Evolutionary conservation across 2,329 filamentous ascomycete genomes (phyloP).

Genomic region (Botryotinia convoluta): DNA sequence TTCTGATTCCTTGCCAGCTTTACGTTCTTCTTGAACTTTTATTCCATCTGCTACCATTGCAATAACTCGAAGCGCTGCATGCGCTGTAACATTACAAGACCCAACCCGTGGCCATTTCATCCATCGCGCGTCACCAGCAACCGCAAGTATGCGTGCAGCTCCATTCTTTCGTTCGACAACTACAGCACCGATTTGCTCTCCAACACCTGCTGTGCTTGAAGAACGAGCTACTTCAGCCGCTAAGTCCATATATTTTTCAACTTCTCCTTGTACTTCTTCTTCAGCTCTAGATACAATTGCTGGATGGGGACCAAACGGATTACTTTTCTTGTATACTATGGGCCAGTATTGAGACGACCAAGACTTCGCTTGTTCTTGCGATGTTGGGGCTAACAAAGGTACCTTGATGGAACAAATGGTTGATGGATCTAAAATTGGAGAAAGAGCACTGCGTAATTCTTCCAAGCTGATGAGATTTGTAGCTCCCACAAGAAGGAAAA

Average conservation of each 20-base stretch:
- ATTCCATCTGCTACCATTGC: conserved; percentile 72
- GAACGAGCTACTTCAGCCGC: conserved; percentile 63
- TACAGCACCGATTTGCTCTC: conserved; percentile 71
- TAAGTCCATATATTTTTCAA: conserved; percentile 64
- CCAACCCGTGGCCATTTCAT: conserved; percentile 49
- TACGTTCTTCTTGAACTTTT: conserved; percentile 36
- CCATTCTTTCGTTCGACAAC: conserved; percentile 57
- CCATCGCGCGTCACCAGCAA: conserved; percentile 76
- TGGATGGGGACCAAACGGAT: conserved; percentile 81
- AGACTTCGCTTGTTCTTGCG: conserved; percentile 67
- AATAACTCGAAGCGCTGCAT: conserved; percentile 74
- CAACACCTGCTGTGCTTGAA: conserved; percentile 55
- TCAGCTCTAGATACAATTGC: conserved; percentile 68
- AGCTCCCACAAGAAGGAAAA: conserved; percentile 51
- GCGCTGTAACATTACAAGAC: conserved; percentile 72
- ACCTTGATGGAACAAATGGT: conserved; percentile 53
- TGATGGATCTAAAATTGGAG: conserved; percentile 50
- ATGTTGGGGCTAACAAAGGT: conserved; percentile 71
- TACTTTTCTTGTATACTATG: conserved; percentile 81
- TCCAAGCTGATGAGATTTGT: conserved; percentile 50
- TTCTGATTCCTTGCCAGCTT: conserved; percentile 30
- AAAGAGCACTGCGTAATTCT: conserved; percentile 50
- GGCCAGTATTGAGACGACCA: conserved; percentile 82
- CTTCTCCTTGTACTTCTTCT: conserved; percentile 63
- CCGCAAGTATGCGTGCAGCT: conserved; percentile 54